Evolutionary conservation across 2,329 filamentous ascomycete genomes (phyloP).

Genomic region (Zelopaecilomyces penicillatus): DNA sequence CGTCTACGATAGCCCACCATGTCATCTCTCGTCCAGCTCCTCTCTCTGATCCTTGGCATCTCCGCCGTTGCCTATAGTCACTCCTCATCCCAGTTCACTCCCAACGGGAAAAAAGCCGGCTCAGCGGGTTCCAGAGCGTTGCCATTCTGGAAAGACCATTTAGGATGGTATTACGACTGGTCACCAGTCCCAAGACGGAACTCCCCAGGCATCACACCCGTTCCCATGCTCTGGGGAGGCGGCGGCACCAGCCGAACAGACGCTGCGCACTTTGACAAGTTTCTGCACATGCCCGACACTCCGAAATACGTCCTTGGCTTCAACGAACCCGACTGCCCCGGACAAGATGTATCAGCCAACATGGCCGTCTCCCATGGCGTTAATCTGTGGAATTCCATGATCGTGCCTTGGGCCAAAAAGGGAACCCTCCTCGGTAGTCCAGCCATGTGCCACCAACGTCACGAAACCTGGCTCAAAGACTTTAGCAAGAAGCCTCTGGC

Average conservation of each 20-base stretch:
- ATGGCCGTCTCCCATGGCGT: conserved; percentile 24
- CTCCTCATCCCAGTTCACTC: not conserved
- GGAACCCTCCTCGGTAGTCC: conserved; percentile 41
- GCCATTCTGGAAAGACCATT: conserved; percentile 9
- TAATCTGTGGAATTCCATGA: conserved; percentile 42
- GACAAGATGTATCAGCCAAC: conserved; percentile 9
- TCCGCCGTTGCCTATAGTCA: too few species aligned
- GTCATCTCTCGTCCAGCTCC: too few species aligned
- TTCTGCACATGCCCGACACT: conserved; percentile 5
- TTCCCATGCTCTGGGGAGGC: conserved; percentile 12
- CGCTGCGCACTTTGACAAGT: conserved; percentile 8
- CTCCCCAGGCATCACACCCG: conserved; percentile 6
- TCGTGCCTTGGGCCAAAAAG: conserved; percentile 62
- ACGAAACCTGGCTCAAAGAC: conserved; percentile 12
- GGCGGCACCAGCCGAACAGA: conserved; percentile 9
- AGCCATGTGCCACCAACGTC: conserved; percentile 50
- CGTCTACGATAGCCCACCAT: too few species aligned
- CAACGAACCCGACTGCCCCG: conserved; percentile 12
- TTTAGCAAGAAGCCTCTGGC: conserved; percentile 6
- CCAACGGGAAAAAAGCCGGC: conserved; percentile 11
- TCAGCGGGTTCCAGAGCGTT: conserved; percentile 9
- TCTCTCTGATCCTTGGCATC: too few species aligned
- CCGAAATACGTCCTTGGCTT: conserved; percentile 10
- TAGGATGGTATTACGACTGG: conserved; percentile 13
- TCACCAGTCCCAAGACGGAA: conserved; percentile 6